Conservation (phyloP, 179 eudicot genomes). For the Heliamphora pulchella region DNA sequence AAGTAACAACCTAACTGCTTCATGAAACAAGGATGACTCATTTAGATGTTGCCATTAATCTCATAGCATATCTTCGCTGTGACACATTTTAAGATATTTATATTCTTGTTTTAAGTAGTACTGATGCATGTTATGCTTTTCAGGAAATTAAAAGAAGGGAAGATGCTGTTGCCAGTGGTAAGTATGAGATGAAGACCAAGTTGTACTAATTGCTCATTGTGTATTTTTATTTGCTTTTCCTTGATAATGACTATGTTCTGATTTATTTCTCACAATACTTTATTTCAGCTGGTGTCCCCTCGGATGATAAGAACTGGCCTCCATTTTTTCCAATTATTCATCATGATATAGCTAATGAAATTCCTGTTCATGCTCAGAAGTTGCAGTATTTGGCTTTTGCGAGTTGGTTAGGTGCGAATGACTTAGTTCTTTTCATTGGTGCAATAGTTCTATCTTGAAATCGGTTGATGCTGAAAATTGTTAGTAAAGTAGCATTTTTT, state of each 20-base stretch:
- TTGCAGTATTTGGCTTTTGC: slow-evolving; percentile 94
- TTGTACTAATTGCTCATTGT: background rate
- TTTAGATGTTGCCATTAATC: background rate
- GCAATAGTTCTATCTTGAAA: background rate
- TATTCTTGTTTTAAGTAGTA: background rate
- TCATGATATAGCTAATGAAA: slow-evolving; percentile 89
- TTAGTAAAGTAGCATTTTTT: background rate
- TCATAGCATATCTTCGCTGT: background rate
- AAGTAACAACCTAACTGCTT: slow-evolving; percentile 1
- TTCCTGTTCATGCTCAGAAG: slow-evolving; percentile 89
- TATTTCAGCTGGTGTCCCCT: slow-evolving; percentile 52
- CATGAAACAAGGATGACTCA: background rate
- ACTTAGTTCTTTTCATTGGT: background rate
- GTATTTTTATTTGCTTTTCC: background rate
- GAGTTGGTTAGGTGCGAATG: slow-evolving; percentile 79
- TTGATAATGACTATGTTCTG: background rate
- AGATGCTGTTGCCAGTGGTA: slow-evolving; percentile 75
- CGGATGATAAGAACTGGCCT: slow-evolving; percentile 75
- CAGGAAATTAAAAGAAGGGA: slow-evolving; percentile 90
- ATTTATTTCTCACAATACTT: slow-evolving; percentile 9
- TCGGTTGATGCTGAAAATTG: background rate
- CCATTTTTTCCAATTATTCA: slow-evolving; percentile 87
- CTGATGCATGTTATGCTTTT: slow-evolving; percentile 13
- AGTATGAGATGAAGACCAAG: slow-evolving; percentile 13
- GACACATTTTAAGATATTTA: background rate